Base-by-base conservation (phyloP, 345 rosid species). In the Eucalyptus pumila region DNA sequence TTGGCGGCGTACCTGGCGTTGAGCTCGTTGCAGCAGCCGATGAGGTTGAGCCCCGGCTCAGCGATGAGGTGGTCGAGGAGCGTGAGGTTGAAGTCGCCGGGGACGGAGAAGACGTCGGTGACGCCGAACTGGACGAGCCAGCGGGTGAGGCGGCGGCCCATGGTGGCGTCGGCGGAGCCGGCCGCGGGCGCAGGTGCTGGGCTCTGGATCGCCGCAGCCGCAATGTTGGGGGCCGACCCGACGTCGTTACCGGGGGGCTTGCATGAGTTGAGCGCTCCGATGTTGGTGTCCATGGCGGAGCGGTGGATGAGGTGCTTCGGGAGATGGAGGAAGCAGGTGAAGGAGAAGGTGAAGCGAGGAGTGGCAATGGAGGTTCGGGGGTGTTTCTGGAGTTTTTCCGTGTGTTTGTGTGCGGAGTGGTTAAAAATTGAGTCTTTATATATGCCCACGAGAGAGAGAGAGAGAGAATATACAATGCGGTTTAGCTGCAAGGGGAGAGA, bases 1-100 rank as follows among this genome's bases (percentile, higher is more conserved):
- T 96, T 95, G 10, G 97, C 94, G 7, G 98, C 96, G 81, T 96
- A 96, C 26, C 97, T 97, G 14, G 96, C 96, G 87, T 95, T 95
- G 62, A 96, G 96, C 93, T 96, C 95, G 91, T 96, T 95, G 87
- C 96, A 96, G 94, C 95, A 94, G n/a, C 98, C 96, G 76, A 96
- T 47, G 86, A 90, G 45, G 86, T 90, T 95, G 80, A 96, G 96
- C 67, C 89, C 96, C 0, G 96, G 96, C 94, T 95, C 95, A 17
- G 97, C 96, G n/a, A 95, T 92, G 89, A 96, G 88, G 89, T 94
- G 95, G 86, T 96, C 95, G 51, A 96, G 98, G n/a, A 96, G 94
- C 7, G 95, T 93, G 90, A 95, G 94, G 91, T 96, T 95, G 88
- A 96, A 96, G 89, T 96, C 98, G 5, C 98, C 95, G 14, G 96